These are phyloP conservation scores for Chrysanthemum seticuspe DNA, from an alignment of 129 eudicot genomes.

Conservation along the genomic window DNA sequence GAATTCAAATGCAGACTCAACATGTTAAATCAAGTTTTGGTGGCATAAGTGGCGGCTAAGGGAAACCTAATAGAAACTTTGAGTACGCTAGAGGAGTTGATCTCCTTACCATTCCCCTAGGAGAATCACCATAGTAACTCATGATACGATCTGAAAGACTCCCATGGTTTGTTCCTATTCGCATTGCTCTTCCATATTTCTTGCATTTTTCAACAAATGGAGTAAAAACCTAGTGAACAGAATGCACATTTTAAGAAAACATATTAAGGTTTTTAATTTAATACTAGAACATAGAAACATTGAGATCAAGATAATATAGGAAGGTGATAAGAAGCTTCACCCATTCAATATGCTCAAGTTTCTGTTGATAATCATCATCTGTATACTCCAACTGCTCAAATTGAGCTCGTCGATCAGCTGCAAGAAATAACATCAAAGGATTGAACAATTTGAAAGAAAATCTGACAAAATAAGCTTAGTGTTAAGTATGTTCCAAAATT, in stretches of 20 bases:
- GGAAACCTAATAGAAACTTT: neutral
- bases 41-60: too few species aligned
- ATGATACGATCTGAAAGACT: slow-evolving; percentile 98
- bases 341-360: too few species aligned
- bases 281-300: slow-evolving; percentile 5
- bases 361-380: too few species aligned
- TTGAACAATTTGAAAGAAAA: too few species aligned
- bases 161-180: slow-evolving; percentile 96
- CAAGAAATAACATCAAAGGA: too few species aligned
- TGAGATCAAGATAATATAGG: neutral
- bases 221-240: slow-evolving; percentile 60
- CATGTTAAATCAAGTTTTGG: too few species aligned
- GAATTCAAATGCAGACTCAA: slow-evolving; percentile 41
- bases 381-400: too few species aligned
- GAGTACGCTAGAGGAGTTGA: slow-evolving; percentile 15
- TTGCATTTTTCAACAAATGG: slow-evolving; percentile 98
- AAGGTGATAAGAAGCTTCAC: neutral
- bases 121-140: slow-evolving; percentile 99
- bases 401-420: too few species aligned
- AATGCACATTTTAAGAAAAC: neutral
- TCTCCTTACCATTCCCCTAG: slow-evolving; percentile 88
- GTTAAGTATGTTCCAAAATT: too few species aligned
- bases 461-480: too few species aligned
- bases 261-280: neutral
- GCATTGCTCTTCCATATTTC: slow-evolving; percentile 94